These are phyloP conservation scores for Gossypium sturtianum DNA, from an alignment of 345 rosid species.

Conservation along the genomic window DNA sequence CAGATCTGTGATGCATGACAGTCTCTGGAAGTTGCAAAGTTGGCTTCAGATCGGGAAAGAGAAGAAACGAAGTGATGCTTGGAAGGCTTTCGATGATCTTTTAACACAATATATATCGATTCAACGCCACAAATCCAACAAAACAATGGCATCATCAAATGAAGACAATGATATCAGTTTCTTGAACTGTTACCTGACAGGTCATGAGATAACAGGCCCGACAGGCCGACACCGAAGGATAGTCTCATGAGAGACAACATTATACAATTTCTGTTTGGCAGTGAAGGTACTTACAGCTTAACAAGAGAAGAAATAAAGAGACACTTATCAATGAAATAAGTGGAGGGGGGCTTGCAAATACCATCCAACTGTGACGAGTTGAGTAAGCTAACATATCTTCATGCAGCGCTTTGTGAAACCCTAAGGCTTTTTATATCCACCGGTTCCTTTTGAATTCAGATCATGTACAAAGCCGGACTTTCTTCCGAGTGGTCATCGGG, in stretches of 20 bases:
- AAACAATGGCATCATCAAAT: background rate
- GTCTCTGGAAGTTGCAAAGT: conserved; percentile 18
- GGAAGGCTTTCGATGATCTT: background rate
- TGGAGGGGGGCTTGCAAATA: background rate
- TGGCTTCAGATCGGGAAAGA: conserved; percentile 19
- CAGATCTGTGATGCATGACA: conserved; percentile 3
- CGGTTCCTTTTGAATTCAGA: conserved; percentile 1
- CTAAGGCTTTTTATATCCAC: background rate
- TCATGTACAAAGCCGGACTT: background rate
- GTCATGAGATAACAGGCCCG: background rate
- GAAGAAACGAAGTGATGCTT: conserved; percentile 12
- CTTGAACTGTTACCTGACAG: conserved; percentile 11
- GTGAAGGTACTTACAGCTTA: background rate
- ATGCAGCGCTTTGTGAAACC: conserved; percentile 22
- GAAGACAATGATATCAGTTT: conserved; percentile 7
- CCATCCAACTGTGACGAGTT: background rate
- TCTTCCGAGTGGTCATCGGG: conserved; percentile 11
- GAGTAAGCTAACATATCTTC: conserved; percentile 11
- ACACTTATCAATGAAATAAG: background rate
- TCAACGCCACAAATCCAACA: background rate
- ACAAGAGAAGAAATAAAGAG: conserved; percentile 2
- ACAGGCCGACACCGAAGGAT: background rate
- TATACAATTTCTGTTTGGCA: background rate
- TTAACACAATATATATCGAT: conserved; percentile 5
- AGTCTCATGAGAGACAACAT: conserved; percentile 8